Evolutionary conservation across 768 basidiomycete genomes (phyloP), one percentile per base, ranked within the genome.

Genomic region (Exidia glandulosa): DNA sequence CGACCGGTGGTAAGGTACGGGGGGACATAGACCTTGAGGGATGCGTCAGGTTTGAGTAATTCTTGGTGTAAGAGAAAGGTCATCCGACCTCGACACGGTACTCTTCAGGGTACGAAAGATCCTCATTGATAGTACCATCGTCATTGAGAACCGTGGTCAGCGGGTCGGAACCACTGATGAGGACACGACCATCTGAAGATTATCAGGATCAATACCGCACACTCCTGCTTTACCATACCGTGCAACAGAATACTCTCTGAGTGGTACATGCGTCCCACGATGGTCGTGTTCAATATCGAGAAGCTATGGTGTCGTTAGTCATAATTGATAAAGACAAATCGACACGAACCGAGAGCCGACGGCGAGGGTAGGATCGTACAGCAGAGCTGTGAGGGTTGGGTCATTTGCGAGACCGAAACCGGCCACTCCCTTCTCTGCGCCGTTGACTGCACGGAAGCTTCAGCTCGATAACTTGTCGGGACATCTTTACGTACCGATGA

Each of bases 291-390:
- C 27, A 66, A 62, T 33, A 64, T 62, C 6, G 73, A 6, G 85
- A 87, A 64, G 87, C 88, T 83, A 37, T 82, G 78, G 10, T 45
- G 9, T 19, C 19, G 9, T 14, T 45, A 19, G 23, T 14, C 41
- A 37, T 45, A 14, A 45, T 6, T 6, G 41, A 12, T 45, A 14
- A 2, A 45, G n/a, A 45, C 6, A 45, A 23, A 10, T 23, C 16
- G 12, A 19, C 12, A 19, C 19, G 41, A 45, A 19, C 41, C 41
- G 16, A 1, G 41, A 12, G 5, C 78, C 74, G 50, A 83, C 64
- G 3, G 88, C 78, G 59, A 78, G 70, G 0, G 79, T 67, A 0
- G 88, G 88, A 66, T 88, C 85, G 63, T 90, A 90, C 4, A 90
- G 76, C 23, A 89, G 62, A 0, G 87, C 88, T 2, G 70, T 73